A percentile compares a stretch with the other conserved stretches of the same genome.
Conservation (phyloP, 2,329 filamentous ascomycete species). For the Aspergillus fructus region DNA sequence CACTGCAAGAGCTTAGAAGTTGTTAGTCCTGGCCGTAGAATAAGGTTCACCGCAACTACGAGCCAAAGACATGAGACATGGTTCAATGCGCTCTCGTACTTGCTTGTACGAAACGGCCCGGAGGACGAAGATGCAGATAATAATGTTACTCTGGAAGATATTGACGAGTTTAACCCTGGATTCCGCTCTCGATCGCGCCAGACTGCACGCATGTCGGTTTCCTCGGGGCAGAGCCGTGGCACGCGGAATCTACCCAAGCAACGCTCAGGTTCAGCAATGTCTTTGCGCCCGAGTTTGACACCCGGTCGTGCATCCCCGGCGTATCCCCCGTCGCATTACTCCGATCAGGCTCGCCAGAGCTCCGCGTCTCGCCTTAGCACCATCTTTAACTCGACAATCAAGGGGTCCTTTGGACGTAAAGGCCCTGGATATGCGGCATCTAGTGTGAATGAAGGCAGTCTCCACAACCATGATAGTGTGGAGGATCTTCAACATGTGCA, state of each 20-base stretch:
- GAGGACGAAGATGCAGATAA: slow-evolving; percentile 57
- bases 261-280: slow-evolving; percentile 39
- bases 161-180: slow-evolving; percentile 79
- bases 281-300: slow-evolving; percentile 37
- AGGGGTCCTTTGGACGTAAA: slow-evolving; percentile 51
- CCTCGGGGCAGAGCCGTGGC: slow-evolving; percentile 76
- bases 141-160: slow-evolving; percentile 60
- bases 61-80: slow-evolving; percentile 95
- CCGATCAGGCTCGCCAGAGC: slow-evolving; percentile 38
- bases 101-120: slow-evolving; percentile 72
- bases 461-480: slow-evolving; percentile 65
- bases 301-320: slow-evolving; percentile 37
- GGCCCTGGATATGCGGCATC: slow-evolving; percentile 38
- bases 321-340: slow-evolving; percentile 32
- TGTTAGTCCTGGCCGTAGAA: slow-evolving; percentile 78
- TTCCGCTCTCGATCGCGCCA: slow-evolving; percentile 56
- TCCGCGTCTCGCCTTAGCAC: slow-evolving; percentile 50
- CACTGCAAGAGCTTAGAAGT: slow-evolving; percentile 93
- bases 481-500: slow-evolving; percentile 75
- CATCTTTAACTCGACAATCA: slow-evolving; percentile 48
- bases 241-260: slow-evolving; percentile 65
- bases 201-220: slow-evolving; percentile 62
- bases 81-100: slow-evolving; percentile 95
- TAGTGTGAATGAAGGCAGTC: slow-evolving; percentile 40
- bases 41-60: slow-evolving; percentile 94